Conservation (phyloP, 208 protist genomes). For the Trypanosoma brucei region DNA sequence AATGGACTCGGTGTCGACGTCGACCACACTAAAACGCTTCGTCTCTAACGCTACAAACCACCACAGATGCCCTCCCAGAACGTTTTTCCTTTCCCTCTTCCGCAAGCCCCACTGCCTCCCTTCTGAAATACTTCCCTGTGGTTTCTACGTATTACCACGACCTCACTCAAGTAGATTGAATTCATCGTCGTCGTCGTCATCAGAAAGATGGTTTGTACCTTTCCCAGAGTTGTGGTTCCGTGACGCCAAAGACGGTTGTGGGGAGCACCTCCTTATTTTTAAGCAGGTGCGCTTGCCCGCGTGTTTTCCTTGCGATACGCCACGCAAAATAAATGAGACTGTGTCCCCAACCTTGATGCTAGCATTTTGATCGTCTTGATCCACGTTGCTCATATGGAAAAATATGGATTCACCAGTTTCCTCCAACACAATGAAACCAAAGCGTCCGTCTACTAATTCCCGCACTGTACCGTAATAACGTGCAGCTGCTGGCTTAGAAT, state of each 20-base stretch:
- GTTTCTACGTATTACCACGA: no score
- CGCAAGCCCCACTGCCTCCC: no score
- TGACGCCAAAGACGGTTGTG: neutral
- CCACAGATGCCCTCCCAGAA: no score
- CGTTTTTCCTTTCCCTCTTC: no score
- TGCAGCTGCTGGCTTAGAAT: neutral
- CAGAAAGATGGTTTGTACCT: neutral
- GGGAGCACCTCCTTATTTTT: conserved; percentile 25
- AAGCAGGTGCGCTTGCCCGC: conserved; percentile 62
- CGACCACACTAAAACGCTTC: no score
- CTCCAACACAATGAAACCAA: conserved; percentile 68
- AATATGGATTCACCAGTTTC: conserved; percentile 70
- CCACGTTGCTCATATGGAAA: conserved; percentile 58
- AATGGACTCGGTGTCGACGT: no score
- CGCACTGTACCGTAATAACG: conserved; percentile 39
- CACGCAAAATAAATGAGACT: conserved; percentile 60
- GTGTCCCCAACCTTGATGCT: conserved; percentile 37
- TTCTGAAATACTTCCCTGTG: no score
- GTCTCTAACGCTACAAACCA: no score
- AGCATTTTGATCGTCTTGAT: neutral
- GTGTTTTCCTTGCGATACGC: conserved; percentile 55
- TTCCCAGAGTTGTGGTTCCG: neutral
- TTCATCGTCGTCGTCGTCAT: conserved; percentile 37
- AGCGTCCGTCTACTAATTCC: conserved; percentile 34
- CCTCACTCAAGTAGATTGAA: conserved; percentile 5